These are phyloP conservation scores for Murraya paniculata DNA, from an alignment of 345 rosid genomes.

Conservation along the genomic window DNA sequence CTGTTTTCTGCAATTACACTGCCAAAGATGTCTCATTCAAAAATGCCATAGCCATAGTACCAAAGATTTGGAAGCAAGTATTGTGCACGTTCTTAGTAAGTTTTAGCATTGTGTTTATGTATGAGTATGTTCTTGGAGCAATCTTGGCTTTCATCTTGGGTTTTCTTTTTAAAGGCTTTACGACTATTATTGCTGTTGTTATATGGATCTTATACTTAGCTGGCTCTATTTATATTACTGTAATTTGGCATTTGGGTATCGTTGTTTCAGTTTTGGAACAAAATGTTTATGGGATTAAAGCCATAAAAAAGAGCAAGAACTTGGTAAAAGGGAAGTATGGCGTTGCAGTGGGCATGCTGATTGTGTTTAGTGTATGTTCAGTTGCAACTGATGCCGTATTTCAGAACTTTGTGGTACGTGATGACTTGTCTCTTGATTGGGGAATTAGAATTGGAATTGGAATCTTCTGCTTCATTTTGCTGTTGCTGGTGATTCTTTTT, in stretches of 20 bases:
- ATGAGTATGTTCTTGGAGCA: constrained; percentile 20
- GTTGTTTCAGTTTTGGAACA: constrained; percentile 61
- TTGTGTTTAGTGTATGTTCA: constrained; percentile 12
- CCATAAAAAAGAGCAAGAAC: constrained; percentile 41
- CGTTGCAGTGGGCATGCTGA: constrained; percentile 22
- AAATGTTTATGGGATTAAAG: constrained; percentile 32
- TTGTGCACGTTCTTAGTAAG: constrained; percentile 42
- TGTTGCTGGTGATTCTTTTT: constrained; percentile 29
- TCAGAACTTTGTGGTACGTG: constrained; percentile 19
- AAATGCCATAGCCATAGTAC: constrained; percentile 38
- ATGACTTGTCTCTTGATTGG: not conserved
- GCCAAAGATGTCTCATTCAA: constrained; percentile 33
- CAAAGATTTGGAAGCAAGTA: constrained; percentile 55
- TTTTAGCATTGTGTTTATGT: constrained; percentile 27
- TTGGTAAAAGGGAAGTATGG: constrained; percentile 45
- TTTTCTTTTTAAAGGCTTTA: not conserved
- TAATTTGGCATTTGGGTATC: constrained; percentile 53
- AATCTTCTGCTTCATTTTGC: constrained; percentile 27
- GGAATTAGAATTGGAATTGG: constrained; percentile 24
- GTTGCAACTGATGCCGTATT: constrained; percentile 17
- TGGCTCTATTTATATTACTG: constrained; percentile 40
- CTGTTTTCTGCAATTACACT: constrained; percentile 44
- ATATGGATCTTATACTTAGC: constrained; percentile 11
- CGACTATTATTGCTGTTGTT: not conserved
- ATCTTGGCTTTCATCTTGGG: constrained; percentile 3